Base-by-base conservation (phyloP, 495 filamentous ascomycete species). In the Penicillium longicatenatum region DNA sequence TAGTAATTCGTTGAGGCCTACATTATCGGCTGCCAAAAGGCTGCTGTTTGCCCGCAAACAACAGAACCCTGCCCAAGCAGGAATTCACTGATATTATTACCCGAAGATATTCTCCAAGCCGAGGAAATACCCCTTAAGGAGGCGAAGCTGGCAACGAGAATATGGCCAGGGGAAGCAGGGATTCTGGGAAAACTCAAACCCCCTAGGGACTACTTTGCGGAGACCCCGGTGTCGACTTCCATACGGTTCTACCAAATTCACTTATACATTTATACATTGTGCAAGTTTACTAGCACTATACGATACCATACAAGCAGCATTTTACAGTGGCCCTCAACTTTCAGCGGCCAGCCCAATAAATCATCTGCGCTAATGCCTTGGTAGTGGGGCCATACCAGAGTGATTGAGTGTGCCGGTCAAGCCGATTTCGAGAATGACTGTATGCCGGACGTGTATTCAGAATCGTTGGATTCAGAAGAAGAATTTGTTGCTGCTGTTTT, bases 11-110 rank as follows among this genome's bases (percentile, higher is more conserved):
- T 22, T 22, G 31, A 52, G 49, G 49, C 49, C 49, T 52, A 52
- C 49, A 19, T 52, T 29, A 52, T 52, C 49, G 30, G 49, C 49
- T 37, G 31, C 49, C 49, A 35, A 6, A 52, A 52, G 49, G 49
- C 30, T 52, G 49, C 30, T 39, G 33, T 52, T 52, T 52, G 49
- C 49, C 49, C 29, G 49, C 49, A 52, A 52, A 52, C 49, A 52
- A 39, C 49, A 41, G 31, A 52, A 39, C 31, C 49, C 49, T 52
- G 49, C 30, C 14, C 17, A 52, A 41, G 29, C 49, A 52, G 49
- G 14, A 39, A 24, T 20, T 50, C 47, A 24, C 47, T 24, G 22
- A 50, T 50, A 16, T 31, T 35, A 10, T 29, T 24, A 14, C 47
- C 24, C 24, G 24, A 8, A 29, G 30, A 52, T 39, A 52, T 21